Conservation (phyloP, 768 basidiomycete genomes). For the Myochromella boudieri region DNA sequence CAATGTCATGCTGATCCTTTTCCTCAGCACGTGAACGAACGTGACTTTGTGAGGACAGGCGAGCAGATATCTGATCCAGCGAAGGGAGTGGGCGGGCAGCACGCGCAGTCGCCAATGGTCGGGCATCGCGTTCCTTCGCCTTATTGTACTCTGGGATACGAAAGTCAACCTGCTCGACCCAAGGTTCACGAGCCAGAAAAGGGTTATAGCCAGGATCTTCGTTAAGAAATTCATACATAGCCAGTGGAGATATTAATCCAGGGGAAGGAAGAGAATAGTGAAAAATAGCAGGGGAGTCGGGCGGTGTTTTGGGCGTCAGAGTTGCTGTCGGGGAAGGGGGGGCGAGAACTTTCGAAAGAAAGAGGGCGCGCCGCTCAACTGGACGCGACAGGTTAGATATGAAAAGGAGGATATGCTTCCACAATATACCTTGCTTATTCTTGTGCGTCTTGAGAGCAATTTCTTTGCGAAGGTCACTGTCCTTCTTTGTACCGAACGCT, state of each 20-base stretch:
- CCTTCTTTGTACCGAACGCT: conserved; percentile 42
- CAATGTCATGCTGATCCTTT: conserved; percentile 7
- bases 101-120: background rate
- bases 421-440: conserved; percentile 66
- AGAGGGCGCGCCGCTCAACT: conserved; percentile 75
- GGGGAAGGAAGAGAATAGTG: conserved; percentile 71
- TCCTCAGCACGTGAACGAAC: conserved; percentile 24
- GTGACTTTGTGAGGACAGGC: conserved; percentile 42
- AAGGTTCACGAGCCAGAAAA: conserved; percentile 35
- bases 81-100: conserved; percentile 50
- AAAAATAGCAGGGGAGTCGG: conserved; percentile 68
- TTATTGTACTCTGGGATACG: conserved; percentile 32
- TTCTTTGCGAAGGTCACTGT: conserved; percentile 68
- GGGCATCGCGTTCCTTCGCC: conserved; percentile 13
- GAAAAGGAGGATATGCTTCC: background rate
- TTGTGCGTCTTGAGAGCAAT: conserved; percentile 71
- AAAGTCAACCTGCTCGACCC: conserved; percentile 73
- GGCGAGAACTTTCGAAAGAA: conserved; percentile 72
- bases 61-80: conserved; percentile 75
- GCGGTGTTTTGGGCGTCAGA: conserved; percentile 60
- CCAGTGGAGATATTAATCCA: conserved; percentile 61
- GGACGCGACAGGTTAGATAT: conserved; percentile 10
- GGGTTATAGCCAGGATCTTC: conserved; percentile 29
- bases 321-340: conserved; percentile 62
- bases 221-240: conserved; percentile 52